These are phyloP conservation scores for Diaporthe sp. DNA, from an alignment of 2,329 filamentous ascomycete genomes.

Conservation along the genomic window DNA sequence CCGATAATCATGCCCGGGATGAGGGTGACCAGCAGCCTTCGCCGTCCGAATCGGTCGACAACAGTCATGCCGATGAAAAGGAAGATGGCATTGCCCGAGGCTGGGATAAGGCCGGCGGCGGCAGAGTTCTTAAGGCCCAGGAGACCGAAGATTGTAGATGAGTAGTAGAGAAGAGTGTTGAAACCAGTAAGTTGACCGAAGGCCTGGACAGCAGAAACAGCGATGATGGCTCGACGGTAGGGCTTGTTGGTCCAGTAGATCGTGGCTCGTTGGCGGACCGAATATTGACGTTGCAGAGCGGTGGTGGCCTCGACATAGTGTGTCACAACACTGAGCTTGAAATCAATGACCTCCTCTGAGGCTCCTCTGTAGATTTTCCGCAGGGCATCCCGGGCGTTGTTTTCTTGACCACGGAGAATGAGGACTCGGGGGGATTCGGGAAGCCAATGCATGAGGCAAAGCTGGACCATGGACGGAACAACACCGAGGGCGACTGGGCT, in stretches of 20 bases:
- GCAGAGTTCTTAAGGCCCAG: slow-evolving; percentile 10
- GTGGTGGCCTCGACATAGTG: slow-evolving; percentile 1
- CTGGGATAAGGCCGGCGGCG: neutral
- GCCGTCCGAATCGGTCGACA: slow-evolving; percentile 5
- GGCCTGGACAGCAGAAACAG: slow-evolving; percentile 1
- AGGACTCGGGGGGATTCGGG: slow-evolving; percentile 14
- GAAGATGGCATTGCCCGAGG: neutral
- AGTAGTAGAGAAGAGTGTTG: slow-evolving; percentile 45
- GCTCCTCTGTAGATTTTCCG: neutral
- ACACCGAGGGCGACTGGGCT: neutral
- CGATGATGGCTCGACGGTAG: slow-evolving; percentile 10
- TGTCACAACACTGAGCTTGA: neutral
- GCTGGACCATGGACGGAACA: neutral
- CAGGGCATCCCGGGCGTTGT: neutral
- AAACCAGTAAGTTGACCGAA: slow-evolving; percentile 43
- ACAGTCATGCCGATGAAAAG: slow-evolving; percentile 4
- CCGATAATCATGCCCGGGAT: neutral
- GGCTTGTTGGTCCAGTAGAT: slow-evolving; percentile 18
- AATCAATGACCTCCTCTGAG: neutral
- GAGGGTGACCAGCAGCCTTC: neutral
- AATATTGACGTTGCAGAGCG: neutral
- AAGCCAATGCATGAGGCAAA: slow-evolving; percentile 3
- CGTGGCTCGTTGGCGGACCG: neutral
- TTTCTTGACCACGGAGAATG: neutral
- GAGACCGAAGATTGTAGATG: slow-evolving; percentile 16